These are phyloP conservation scores for Blastocystis sp. DNA, from an alignment of 352 stramenopile species.

Conservation along the genomic window DNA sequence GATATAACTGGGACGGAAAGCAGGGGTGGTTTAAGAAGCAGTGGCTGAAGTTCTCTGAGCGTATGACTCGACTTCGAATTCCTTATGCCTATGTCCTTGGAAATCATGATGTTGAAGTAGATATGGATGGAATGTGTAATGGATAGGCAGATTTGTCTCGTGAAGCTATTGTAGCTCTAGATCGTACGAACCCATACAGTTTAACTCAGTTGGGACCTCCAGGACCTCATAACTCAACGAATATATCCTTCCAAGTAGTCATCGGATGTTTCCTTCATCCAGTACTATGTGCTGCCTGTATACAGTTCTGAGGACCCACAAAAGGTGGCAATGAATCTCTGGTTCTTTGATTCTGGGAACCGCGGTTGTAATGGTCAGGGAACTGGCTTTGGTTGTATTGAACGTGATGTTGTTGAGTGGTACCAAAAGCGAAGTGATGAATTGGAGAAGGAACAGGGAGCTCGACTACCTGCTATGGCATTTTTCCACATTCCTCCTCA, in stretches of 20 bases:
- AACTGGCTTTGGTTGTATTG: constrained; percentile 23
- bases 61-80: not conserved
- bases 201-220: constrained; percentile 12
- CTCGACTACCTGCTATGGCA: not conserved
- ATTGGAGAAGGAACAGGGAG: constrained; percentile 3
- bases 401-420: constrained; percentile 46
- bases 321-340: constrained; percentile 61
- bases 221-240: constrained; percentile 41
- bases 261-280: not conserved
- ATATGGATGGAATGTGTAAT: not conserved
- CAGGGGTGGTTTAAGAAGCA: constrained; percentile 29
- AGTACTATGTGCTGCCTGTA: constrained; percentile 51
- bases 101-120: constrained; percentile 63
- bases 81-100: constrained; percentile 53
- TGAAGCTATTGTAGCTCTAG: constrained; percentile 21
- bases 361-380: constrained; percentile 18
- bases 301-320: constrained; percentile 27
- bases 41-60: constrained; percentile 7
- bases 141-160: constrained; percentile 39
- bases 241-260: constrained; percentile 1
- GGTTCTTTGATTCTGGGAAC: constrained; percentile 60
- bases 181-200: constrained; percentile 47
- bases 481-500: constrained; percentile 66
- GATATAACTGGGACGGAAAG: constrained; percentile 60
- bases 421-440: not conserved